phyloP scores from a whole-genome alignment of 2,329 filamentous ascomycete species.

The Graphiopsis chlorocephala region DNA sequence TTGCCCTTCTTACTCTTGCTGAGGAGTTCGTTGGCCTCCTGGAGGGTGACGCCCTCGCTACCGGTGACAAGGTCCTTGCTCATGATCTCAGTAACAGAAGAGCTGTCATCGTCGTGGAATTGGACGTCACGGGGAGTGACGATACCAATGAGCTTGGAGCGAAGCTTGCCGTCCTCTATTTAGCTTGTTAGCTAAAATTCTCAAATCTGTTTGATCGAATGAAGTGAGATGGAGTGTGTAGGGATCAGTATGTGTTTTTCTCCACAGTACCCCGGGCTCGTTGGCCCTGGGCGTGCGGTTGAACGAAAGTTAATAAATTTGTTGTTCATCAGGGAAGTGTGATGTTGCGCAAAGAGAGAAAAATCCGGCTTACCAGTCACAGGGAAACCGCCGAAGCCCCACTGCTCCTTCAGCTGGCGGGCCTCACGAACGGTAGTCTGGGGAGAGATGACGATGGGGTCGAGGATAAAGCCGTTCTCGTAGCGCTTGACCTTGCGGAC shows the following conservation, averaged over 20 bases:
- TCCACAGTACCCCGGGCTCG: constrained; percentile 36
- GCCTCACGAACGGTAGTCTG: constrained; percentile 87
- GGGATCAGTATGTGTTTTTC: constrained; percentile 25
- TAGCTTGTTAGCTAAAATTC: constrained; percentile 16
- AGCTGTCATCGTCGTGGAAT: constrained; percentile 75
- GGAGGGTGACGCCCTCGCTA: constrained; percentile 73
- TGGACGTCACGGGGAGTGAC: constrained; percentile 98
- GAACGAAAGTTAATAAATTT: constrained; percentile 99
- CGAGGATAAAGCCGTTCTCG: constrained; percentile 98
- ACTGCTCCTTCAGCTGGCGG: constrained; percentile 90
- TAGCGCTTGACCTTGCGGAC: constrained; percentile 98
- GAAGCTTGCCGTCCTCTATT: constrained; percentile 83
- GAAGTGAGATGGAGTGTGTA: not conserved
- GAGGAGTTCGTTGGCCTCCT: constrained; percentile 89
- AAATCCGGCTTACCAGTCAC: constrained; percentile 78
- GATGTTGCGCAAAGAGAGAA: constrained; percentile 14
- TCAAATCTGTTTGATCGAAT: not conserved
- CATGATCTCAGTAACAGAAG: constrained; percentile 86
- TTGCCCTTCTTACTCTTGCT: constrained; percentile 93
- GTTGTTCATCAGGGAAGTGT: constrained; percentile 69
- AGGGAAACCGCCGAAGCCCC: constrained; percentile 97
- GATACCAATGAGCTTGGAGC: constrained; percentile 94
- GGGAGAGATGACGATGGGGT: constrained; percentile 87
- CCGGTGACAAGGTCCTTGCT: constrained; percentile 91
- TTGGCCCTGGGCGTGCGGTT: constrained; percentile 74